Conservation (phyloP, 1,139 yeast species). For the Waltiozyma sp. region DNA sequence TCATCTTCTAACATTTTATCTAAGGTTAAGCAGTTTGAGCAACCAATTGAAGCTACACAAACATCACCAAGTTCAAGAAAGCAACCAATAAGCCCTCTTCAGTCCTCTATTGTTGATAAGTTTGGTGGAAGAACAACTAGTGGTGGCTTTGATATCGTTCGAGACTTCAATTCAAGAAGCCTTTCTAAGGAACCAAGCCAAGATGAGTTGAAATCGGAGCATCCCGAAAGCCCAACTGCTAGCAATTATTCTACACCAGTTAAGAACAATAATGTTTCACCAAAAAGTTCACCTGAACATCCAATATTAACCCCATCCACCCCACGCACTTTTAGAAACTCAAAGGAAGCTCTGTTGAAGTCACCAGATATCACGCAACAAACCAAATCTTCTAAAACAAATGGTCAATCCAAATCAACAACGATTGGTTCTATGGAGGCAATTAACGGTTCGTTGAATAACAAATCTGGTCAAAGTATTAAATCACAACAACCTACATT, state of each 20-base stretch:
- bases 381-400: too few relatives aligned
- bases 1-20: conserved; percentile 20
- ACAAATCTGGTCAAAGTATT: too few relatives aligned
- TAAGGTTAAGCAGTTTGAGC: conserved; percentile 22
- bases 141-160: conserved; percentile 1
- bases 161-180: neutral
- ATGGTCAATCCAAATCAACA: too few relatives aligned
- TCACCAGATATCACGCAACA: too few relatives aligned
- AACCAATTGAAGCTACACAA: conserved; percentile 9
- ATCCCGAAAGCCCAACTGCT: neutral
- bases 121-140: conserved; percentile 23
- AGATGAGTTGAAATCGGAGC: neutral
- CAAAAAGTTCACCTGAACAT: neutral
- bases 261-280: neutral
- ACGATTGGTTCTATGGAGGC: too few relatives aligned
- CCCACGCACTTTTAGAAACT: too few relatives aligned
- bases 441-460: too few relatives aligned
- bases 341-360: too few relatives aligned
- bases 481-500: neutral
- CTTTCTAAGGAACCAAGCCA: neutral
- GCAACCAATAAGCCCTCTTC: conserved; percentile 12
- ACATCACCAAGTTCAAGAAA: conserved; percentile 15
- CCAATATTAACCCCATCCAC: too few relatives aligned
- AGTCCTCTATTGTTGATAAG: conserved; percentile 18
- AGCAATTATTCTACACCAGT: neutral